Evolutionary conservation across 73 alveolate genomes (phyloP), one percentile per base, ranked within the genome.

Genomic region (Paramecium sexaurelia): DNA sequence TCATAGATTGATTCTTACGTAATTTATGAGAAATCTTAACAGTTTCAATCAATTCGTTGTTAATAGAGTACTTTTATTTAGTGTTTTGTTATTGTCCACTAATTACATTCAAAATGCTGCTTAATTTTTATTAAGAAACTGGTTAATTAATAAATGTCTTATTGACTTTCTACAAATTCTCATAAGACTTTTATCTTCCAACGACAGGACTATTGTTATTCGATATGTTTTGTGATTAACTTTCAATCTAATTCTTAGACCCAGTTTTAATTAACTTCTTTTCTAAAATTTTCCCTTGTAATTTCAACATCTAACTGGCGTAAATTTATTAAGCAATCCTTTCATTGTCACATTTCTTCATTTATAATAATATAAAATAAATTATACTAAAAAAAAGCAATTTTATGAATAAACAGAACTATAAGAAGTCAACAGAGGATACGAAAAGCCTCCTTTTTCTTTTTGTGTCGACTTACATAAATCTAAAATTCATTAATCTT

Each of bases 171-270:
- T 78, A 43, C 24, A 78, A 33, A 43, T 78, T 78, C 41, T 78
- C 90, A 33, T 78, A 78, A 0, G 90, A 78, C 51, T 78, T 78
- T 78, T 78, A 43, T 41, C 90, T 37, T 45, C 90, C 90, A 78
- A 78, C 73, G 75, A 78, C 90, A 43, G 90, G 90, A 78, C 90
- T 78, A 40, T 78, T 78, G 71, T 78, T 78, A 19, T 78, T 78
- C 7, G 90, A 78, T 20, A 78, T 78, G 29, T 78, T 78, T 45
- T 78, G 55, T 43, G 90, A 78, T 78, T 39, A 78, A 41, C 90
- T 41, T 45, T 78, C 90, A 13, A 29, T 29, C 5, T 41, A 17
- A 22, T 78, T 78, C 19, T 39, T 71, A 9, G 86, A 71, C 20
- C 56, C 40, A 40, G 29, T 78, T 78, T 78, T 78, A 4, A 51